Evolutionary conservation across 1,284 basidiomycete genomes (phyloP).

Genomic region (Moniliophthora roreri): DNA sequence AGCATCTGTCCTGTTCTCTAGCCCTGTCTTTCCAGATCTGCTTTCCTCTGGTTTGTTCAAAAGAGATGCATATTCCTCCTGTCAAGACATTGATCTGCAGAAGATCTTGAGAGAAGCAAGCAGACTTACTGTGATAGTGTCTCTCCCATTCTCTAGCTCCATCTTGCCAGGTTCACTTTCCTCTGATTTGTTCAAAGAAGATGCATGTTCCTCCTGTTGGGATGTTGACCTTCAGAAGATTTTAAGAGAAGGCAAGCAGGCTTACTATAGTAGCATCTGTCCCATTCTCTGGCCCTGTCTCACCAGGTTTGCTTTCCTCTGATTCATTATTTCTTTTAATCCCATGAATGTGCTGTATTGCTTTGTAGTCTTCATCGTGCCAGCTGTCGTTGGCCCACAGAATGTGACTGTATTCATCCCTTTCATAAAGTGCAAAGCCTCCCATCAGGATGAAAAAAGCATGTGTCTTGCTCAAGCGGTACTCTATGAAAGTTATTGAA

Average conservation of each 20-base stretch:
- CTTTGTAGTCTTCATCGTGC: background rate
- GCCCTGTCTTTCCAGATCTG: no score
- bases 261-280: background rate
- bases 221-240: background rate
- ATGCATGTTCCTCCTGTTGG: background rate
- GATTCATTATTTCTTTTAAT: no score
- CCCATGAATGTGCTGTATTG: no score
- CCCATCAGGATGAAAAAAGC: conserved; percentile 17
- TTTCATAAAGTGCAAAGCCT: conserved; percentile 9
- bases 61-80: background rate
- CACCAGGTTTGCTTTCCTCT: no score
- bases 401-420: background rate
- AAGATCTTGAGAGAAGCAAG: background rate
- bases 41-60: no score
- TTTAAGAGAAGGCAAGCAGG: background rate
- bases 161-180: no score
- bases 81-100: background rate
- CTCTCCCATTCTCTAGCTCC: no score
- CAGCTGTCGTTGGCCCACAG: background rate
- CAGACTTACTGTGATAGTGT: background rate
- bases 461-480: conserved; percentile 14
- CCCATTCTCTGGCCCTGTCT: no score
- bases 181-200: no score
- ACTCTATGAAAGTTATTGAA: conserved; percentile 1
- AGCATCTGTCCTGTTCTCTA: background rate